Evolutionary conservation across 345 rosid species (phyloP), one percentile per base, ranked within the genome.

Genomic region (Hibiscus trionum): DNA sequence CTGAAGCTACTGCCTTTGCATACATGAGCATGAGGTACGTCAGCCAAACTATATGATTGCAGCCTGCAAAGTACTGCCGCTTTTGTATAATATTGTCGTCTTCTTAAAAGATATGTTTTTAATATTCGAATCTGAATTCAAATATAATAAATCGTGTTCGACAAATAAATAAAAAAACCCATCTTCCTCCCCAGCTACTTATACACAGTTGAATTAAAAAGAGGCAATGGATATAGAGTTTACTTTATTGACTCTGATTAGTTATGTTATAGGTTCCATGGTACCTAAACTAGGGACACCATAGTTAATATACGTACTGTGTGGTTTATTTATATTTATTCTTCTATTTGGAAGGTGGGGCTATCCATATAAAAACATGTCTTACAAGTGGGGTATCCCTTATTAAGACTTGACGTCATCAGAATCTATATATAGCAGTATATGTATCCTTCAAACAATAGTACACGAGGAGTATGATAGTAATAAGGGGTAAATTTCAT

Each of bases 351-450:
- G 27, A 24, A 15, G 21, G 58, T 27, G 24, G 58, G 58, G 71
- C 58, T 46, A 6, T 47, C 8, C 24, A 0, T 66, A 15, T 15
- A 47, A 66, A 5, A 29, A 49, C 39, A 27, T 26, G 31, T 15
- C 58, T 67, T 67, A 49, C 71, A 27, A 3, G 59, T 67, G 24
- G 59, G 59, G 71, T 49, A 49, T 29, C 37, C 42, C 71, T 49
- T 67, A 16, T 67, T 49, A 49, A 49, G 24, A 49, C n/a, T 15
- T 67, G 71, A 49, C 58, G 58, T 49, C 71, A 67, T 5, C 42
- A 27, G 15, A 67, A 67, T 67, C 56, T 47, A 21, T 10, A 16
- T 52, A 52, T 56, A 7, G 11, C 8, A 26, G 10, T 33, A 2
- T 16, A 61, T 15, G 14, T 57, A 19, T 33, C 46, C n/a, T 14